These are phyloP conservation scores for Prunus yedoensis DNA, from an alignment of 331 rosid genomes.

Conservation along the genomic window DNA sequence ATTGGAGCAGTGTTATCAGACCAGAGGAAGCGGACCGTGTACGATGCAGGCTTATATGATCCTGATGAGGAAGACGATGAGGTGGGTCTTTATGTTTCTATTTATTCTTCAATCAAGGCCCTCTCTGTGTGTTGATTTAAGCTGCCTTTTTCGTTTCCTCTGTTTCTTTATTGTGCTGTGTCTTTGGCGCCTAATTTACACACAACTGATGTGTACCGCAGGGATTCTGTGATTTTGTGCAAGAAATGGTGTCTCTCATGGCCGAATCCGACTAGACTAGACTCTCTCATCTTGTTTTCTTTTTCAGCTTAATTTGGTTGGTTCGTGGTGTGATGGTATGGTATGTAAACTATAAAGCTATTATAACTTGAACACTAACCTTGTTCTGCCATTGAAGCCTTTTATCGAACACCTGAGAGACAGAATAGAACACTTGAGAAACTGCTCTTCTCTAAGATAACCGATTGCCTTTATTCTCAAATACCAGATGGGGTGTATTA, in stretches of 20 bases:
- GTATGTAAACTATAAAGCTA: too few relatives aligned
- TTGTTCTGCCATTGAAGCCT: too few relatives aligned
- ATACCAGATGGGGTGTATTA: too few relatives aligned
- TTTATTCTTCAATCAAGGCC: too few relatives aligned
- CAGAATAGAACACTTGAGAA: too few relatives aligned
- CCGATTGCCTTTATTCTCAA: too few relatives aligned
- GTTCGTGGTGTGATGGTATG: too few relatives aligned
- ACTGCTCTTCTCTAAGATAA: too few relatives aligned
- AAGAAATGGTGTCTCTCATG: slow-evolving; percentile 73
- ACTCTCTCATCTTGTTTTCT: neutral
- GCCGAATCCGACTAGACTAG: slow-evolving; percentile 23
- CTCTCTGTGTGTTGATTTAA: neutral
- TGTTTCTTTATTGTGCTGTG: neutral
- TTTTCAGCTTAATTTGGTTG: too few relatives aligned
- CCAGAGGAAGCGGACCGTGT: slow-evolving; percentile 51
- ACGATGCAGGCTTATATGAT: slow-evolving; percentile 72
- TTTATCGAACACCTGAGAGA: too few relatives aligned
- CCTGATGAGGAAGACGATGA: slow-evolving; percentile 66
- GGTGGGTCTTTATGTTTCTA: slow-evolving; percentile 33
- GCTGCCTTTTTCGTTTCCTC: too few relatives aligned
- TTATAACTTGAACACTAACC: too few relatives aligned
- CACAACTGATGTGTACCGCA: slow-evolving; percentile 4
- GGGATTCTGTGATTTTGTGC: slow-evolving; percentile 68
- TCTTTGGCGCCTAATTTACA: neutral
- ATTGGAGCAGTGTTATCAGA: slow-evolving; percentile 68